These are phyloP conservation scores for Wickerhamomyces subpelliculosus DNA, from an alignment of 805 yeast species.

Conservation along the genomic window DNA sequence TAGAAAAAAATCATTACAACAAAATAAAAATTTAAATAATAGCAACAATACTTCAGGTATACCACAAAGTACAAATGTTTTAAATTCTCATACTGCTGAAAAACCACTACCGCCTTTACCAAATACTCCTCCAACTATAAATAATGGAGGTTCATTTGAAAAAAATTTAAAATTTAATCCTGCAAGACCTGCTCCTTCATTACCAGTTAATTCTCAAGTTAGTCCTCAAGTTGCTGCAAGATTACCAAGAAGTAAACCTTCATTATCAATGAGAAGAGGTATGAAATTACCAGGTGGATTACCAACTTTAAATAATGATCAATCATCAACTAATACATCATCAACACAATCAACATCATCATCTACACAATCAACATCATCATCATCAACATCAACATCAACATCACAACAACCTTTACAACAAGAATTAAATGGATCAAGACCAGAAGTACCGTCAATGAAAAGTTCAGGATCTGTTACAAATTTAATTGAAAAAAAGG, in stretches of 20 bases:
- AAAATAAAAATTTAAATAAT: neutral
- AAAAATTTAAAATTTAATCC: constrained; percentile 17
- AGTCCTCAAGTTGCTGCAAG: constrained; percentile 75
- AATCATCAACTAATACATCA: constrained; percentile 17
- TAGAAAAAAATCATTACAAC: neutral
- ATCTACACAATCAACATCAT: constrained; percentile 21
- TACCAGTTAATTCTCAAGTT: constrained; percentile 44
- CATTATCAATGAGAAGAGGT: constrained; percentile 79
- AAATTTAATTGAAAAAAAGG: constrained; percentile 19
- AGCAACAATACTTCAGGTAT: too few relatives aligned
- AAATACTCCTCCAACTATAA: constrained; percentile 11
- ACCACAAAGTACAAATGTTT: too few relatives aligned
- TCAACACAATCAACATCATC: constrained; percentile 24
- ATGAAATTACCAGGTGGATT: constrained; percentile 79
- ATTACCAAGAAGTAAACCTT: constrained; percentile 73
- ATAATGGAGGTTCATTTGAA: constrained; percentile 1
- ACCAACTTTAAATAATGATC: constrained; percentile 40
- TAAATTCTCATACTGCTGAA: too few relatives aligned
- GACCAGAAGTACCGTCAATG: neutral
- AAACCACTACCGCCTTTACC: constrained; percentile 39
- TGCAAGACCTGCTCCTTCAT: constrained; percentile 22
- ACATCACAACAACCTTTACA: too few relatives aligned
- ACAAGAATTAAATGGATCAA: neutral
- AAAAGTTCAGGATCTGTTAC: constrained; percentile 10
- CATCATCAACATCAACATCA: constrained; percentile 18